Base-by-base conservation (phyloP, 768 basidiomycete species). In the Paxillus involutus region DNA sequence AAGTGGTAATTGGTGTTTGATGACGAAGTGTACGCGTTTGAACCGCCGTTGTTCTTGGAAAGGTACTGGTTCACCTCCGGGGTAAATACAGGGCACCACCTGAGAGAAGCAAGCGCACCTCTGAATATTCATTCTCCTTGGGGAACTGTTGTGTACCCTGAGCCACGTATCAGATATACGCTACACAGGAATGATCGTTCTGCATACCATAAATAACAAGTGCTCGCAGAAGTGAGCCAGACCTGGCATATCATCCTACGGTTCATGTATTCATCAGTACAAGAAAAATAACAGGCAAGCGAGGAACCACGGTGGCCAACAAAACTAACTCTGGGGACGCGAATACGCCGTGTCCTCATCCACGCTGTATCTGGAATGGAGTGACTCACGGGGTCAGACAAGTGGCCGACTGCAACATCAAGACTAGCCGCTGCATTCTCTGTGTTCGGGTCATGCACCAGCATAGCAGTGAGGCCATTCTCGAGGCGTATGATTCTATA, bases 221-320 rank as follows among this genome's bases (percentile, higher is more conserved):
- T 99, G 96, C 69, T 99, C 96, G 73, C 94, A 95, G 66, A 95
- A 95, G 71, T 96, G 93, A 45, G 94, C 94, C 42, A 95, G 79
- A 11, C 94, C 94, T 10, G 91, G 94, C 81, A 94, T 89, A 66
- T 96, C 93, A 67, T 81, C 85, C 85, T 91, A 41, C 9, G 47
- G 29, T 17, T 32, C 32, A 35, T 11, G 21, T 33, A 10, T 21
- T 8, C 16, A 7, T 52, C 32, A 45, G 43, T 55, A 6, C 42
- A 29, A 43, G 36, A 14, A 35, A 3, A n/a, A n/a, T 33, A 48
- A 17, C 16, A 17, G 37, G 29, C 11, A n/a, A 16, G 19, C 1
- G 6, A 12, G 12, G 45, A 29, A 24, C 19, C 43, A 39, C 13
- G 13, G 14, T n/a, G 13, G 14, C n/a, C 5, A 37, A 13, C 13